These are phyloP conservation scores for Arxiozyma slooffiae DNA, from an alignment of 1,139 yeast genomes.

Conservation along the genomic window DNA sequence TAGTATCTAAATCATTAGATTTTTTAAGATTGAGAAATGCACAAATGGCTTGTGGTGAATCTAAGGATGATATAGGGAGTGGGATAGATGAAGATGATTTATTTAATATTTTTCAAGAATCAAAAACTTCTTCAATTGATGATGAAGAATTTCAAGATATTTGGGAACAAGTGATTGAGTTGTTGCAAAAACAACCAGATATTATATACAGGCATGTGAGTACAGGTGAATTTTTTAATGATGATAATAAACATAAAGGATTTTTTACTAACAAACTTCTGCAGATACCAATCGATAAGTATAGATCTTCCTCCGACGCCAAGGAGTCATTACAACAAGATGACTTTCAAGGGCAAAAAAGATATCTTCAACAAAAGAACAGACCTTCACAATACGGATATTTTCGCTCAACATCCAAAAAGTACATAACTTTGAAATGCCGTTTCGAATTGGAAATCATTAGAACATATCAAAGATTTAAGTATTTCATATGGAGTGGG, in stretches of 20 bases:
- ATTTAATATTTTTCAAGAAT: constrained; percentile 49
- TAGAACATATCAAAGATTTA: constrained; percentile 40
- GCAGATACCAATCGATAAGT: constrained; percentile 27
- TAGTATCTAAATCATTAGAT: constrained; percentile 60
- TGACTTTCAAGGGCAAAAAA: constrained; percentile 32
- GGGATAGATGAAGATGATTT: constrained; percentile 48
- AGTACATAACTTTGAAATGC: constrained; percentile 54
- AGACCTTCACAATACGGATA: constrained; percentile 35
- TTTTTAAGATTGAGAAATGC: constrained; percentile 65
- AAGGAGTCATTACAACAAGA: constrained; percentile 26
- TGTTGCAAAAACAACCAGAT: constrained; percentile 63
- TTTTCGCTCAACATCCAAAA: constrained; percentile 66
- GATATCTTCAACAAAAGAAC: constrained; percentile 29
- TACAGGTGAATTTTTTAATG: constrained; percentile 12
- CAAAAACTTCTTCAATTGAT: constrained; percentile 43
- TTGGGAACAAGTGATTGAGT: constrained; percentile 60
- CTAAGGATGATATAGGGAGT: constrained; percentile 37
- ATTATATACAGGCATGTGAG: constrained; percentile 78
- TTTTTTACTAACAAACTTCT: constrained; percentile 6
- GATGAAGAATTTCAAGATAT: constrained; percentile 69
- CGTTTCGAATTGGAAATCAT: constrained; percentile 47
- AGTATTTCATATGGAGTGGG: constrained; percentile 31
- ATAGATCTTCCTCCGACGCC: constrained; percentile 27
- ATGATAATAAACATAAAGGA: neutral
- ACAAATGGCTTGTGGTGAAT: constrained; percentile 50